Percentiles rank a stretch among this genome's conserved stretches.
These are phyloP conservation scores for Poteriospumella lacustris DNA, from an alignment of 108 stramenopile genomes.

Conservation along the genomic window DNA sequence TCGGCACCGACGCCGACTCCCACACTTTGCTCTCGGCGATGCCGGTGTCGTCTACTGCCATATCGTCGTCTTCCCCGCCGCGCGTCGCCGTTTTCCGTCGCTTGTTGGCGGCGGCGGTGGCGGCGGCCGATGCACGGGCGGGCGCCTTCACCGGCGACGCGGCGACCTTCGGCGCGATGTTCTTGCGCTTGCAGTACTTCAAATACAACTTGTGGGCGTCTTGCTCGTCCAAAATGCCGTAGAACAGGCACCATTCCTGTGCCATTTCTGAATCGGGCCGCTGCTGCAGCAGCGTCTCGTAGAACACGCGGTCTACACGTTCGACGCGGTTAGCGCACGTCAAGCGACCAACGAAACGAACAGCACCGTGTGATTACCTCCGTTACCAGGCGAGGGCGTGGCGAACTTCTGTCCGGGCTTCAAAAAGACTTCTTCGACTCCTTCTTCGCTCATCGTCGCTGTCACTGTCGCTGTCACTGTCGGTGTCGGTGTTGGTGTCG, in stretches of 20 bases:
- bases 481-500: too few species aligned
- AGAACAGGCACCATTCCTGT: constrained; percentile 43
- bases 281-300: constrained; percentile 45
- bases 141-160: constrained; percentile 13
- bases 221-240: constrained; percentile 32
- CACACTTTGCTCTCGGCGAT: too few species aligned
- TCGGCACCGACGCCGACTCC: too few species aligned
- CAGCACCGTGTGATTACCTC: neutral
- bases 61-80: neutral
- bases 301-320: constrained; percentile 39
- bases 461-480: too few species aligned
- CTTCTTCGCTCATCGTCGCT: too few species aligned
- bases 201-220: constrained; percentile 36
- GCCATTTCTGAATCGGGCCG: constrained; percentile 48
- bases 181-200: constrained; percentile 39
- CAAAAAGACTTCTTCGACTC: too few species aligned
- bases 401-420: constrained; percentile 23
- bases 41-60: too few species aligned
- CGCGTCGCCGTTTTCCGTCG: neutral
- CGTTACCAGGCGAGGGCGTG: constrained; percentile 21
- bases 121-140: neutral
- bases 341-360: neutral
- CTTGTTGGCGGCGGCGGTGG: neutral
- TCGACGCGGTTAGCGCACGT: neutral
- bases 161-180: constrained; percentile 20